Evolutionary conservation across 768 basidiomycete species (phyloP).

Genomic region (Lenzites betulinus): DNA sequence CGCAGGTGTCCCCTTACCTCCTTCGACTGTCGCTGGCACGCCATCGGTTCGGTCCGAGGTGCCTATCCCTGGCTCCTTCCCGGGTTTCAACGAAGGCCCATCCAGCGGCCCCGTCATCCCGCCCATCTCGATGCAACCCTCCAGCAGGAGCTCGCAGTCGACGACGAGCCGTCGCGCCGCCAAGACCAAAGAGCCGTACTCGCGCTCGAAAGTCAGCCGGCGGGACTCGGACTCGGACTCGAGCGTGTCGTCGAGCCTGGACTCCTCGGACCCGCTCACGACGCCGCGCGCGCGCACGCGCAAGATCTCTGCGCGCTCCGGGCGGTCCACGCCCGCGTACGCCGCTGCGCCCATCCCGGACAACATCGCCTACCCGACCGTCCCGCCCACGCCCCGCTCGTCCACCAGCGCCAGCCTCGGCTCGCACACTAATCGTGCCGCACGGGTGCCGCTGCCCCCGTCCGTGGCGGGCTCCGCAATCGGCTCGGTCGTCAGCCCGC

Average conservation of each 20-base stretch:
- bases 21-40: conserved; percentile 18
- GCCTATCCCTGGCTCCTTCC: conserved; percentile 18
- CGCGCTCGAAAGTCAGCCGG: conserved; percentile 2
- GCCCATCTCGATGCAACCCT: conserved; percentile 15
- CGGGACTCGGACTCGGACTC: conserved; percentile 31
- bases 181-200: conserved; percentile 4
- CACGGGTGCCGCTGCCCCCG: conserved; percentile 26
- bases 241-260: conserved; percentile 28
- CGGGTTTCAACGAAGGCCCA: conserved; percentile 11
- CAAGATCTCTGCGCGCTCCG: conserved; percentile 12
- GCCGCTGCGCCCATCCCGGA: conserved; percentile 26
- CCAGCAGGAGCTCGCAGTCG: conserved; percentile 14
- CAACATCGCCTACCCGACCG: conserved; percentile 25
- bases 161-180: conserved; percentile 3
- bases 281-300: conserved; percentile 33
- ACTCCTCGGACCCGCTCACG: conserved; percentile 38
- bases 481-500: conserved; percentile 13
- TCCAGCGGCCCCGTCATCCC: conserved; percentile 17
- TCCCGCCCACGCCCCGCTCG: conserved; percentile 19
- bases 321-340: conserved; percentile 20
- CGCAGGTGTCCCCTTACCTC: conserved; percentile 8
- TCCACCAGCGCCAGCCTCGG: conserved; percentile 15
- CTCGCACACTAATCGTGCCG: conserved; percentile 20
- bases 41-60: conserved; percentile 23
- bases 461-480: conserved; percentile 17